phyloP scores from a whole-genome alignment of 495 filamentous ascomycete species.

The Neurospora terricola region DNA sequence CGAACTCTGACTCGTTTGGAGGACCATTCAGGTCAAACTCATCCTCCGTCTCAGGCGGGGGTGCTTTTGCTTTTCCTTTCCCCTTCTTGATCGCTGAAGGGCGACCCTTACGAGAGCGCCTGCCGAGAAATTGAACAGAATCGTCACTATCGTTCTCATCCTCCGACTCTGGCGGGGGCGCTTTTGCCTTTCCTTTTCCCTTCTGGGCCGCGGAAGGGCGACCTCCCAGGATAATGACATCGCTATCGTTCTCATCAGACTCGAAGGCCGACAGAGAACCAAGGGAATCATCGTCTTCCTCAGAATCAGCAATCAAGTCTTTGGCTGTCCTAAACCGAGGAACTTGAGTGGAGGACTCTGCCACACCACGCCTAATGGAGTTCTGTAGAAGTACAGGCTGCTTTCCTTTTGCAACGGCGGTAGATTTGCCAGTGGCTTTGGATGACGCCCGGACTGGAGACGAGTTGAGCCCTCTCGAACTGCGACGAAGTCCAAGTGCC shows the following conservation, averaged over 20 bases:
- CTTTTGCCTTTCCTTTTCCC: not conserved
- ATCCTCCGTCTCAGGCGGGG: not conserved
- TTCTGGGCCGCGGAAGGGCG: not conserved
- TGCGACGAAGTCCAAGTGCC: not conserved
- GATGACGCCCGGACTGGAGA: not conserved
- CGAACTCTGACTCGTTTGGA: not conserved
- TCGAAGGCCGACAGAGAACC: not conserved
- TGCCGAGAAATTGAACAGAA: not conserved
- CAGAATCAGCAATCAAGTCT: slow-evolving; percentile 4
- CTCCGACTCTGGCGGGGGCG: not conserved
- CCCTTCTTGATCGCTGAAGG: not conserved
- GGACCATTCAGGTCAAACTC: not conserved
- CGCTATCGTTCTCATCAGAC: slow-evolving; percentile 1
- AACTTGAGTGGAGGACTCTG: not conserved
- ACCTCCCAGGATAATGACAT: not conserved
- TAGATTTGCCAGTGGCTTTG: not conserved
- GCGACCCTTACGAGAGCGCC: not conserved
- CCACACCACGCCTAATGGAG: not conserved
- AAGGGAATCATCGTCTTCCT: not conserved
- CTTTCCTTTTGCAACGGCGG: not conserved
- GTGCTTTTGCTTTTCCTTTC: not conserved
- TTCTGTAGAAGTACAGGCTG: not conserved
- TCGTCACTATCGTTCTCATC: slow-evolving; percentile 10
- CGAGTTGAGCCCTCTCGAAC: slow-evolving; percentile 1
- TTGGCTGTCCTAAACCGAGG: not conserved